Evolutionary conservation across 192 early-diverging fungal species (phyloP).

Genomic region (Coemansia sp.): DNA sequence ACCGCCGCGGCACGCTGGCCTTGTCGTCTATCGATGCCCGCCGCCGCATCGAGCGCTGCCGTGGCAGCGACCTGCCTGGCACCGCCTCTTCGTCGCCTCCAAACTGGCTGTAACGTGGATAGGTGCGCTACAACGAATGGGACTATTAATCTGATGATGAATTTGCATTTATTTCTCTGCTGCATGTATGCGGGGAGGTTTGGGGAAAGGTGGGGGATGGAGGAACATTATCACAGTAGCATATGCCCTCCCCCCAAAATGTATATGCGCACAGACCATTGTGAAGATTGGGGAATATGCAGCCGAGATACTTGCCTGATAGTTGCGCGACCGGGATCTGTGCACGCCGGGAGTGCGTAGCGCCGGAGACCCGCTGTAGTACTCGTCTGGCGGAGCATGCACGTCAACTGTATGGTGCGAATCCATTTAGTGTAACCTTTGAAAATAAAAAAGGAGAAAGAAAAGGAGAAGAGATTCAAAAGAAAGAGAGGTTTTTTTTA

Average conservation of each 20-base stretch:
- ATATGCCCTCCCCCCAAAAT: too few species aligned
- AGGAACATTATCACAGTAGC: neutral
- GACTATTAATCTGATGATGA: neutral
- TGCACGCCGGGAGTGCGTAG: conserved; percentile 22
- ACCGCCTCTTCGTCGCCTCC: neutral
- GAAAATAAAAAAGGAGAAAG: too few species aligned
- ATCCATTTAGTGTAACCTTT: conserved; percentile 3
- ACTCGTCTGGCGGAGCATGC: conserved; percentile 40
- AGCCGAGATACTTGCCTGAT: conserved; percentile 24
- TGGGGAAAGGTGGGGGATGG: neutral
- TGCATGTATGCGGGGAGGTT: conserved; percentile 1
- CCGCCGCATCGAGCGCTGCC: conserved; percentile 19
- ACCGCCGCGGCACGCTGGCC: conserved; percentile 61
- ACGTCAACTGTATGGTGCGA: conserved; percentile 19
- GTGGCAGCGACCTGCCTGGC: conserved; percentile 3
- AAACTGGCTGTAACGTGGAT: conserved; percentile 7
- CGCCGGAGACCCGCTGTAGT: conserved; percentile 25
- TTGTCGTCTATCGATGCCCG: conserved; percentile 66
- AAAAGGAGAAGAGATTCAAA: too few species aligned
- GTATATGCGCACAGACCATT: too few species aligned
- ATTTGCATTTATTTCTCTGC: neutral
- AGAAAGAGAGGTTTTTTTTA: too few species aligned
- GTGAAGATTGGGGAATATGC: too few species aligned
- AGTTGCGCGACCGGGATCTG: conserved; percentile 35
- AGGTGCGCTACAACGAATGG: conserved; percentile 6